A percentile compares a stretch with the other conserved stretches of the same genome.
Evolutionary conservation across 148 eudicot genomes (phyloP).

Genomic region (Nepenthes gracilis): DNA sequence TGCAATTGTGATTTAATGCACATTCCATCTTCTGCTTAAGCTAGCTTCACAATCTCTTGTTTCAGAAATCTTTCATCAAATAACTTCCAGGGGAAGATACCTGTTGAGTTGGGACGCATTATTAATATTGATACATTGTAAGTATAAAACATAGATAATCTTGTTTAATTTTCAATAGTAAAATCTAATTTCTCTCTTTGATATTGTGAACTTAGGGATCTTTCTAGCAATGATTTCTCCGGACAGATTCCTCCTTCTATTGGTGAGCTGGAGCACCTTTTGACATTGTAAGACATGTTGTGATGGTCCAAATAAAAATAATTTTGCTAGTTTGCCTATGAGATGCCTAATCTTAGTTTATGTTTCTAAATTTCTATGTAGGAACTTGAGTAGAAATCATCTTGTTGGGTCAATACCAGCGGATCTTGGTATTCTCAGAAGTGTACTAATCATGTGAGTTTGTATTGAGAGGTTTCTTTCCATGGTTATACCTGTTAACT

Average conservation of each 20-base stretch:
- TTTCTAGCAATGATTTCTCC: slow-evolving; percentile 44
- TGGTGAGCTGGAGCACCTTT: slow-evolving; percentile 71
- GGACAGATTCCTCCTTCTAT: slow-evolving; percentile 52
- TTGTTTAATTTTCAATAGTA: neutral
- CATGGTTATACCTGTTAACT: too few relatives aligned
- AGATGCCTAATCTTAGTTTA: neutral
- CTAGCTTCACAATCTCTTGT: neutral
- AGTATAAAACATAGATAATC: slow-evolving; percentile 8
- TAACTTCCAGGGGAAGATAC: slow-evolving; percentile 42
- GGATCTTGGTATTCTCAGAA: slow-evolving; percentile 50
- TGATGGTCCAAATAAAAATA: neutral
- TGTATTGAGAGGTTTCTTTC: neutral
- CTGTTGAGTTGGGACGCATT: slow-evolving; percentile 47
- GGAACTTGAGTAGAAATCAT: slow-evolving; percentile 51
- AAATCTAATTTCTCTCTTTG: neutral
- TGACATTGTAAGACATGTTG: slow-evolving; percentile 35
- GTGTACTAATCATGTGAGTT: slow-evolving; percentile 44
- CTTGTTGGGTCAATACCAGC: slow-evolving; percentile 37
- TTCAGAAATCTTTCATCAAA: slow-evolving; percentile 55
- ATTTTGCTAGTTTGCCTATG: neutral
- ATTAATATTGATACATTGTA: slow-evolving; percentile 59
- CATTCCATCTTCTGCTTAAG: neutral
- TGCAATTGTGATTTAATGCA: neutral
- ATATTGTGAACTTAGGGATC: slow-evolving; percentile 28
- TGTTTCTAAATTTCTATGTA: neutral